A percentile compares a stretch with the other conserved stretches of the same genome.
Conservation (phyloP, 495 filamentous ascomycete genomes). For the Trichoderma virens region DNA sequence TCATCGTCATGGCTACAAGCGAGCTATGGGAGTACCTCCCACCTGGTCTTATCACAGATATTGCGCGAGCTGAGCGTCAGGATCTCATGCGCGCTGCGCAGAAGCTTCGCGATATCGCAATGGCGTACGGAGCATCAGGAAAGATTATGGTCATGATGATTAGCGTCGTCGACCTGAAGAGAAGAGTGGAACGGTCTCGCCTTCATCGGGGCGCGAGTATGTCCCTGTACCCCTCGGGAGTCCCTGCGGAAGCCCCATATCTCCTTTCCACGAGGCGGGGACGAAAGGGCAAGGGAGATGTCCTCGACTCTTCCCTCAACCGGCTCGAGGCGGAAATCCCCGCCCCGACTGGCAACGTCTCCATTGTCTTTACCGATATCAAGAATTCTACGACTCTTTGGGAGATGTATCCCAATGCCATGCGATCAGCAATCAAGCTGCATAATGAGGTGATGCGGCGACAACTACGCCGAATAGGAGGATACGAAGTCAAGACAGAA, state of each 20-base stretch:
- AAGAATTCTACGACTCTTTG: conserved; percentile 97
- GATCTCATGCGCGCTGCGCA: conserved; percentile 97
- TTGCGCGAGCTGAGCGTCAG: conserved; percentile 68
- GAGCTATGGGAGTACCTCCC: conserved; percentile 93
- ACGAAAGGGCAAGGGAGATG: conserved; percentile 59
- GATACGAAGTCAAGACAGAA: conserved; percentile 99
- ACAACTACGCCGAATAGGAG: conserved; percentile 86
- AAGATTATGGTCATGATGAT: conserved; percentile 99
- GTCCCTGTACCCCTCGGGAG: conserved; percentile 66
- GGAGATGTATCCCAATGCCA: conserved; percentile 89
- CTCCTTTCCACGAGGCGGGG: conserved; percentile 52
- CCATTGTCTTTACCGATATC: conserved; percentile 98
- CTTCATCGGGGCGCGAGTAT: conserved; percentile 64
- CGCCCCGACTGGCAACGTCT: conserved; percentile 79
- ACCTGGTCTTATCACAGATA: conserved; percentile 83
- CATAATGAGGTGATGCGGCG: conserved; percentile 95
- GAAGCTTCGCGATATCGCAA: conserved; percentile 88
- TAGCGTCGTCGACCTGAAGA: conserved; percentile 81
- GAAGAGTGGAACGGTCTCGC: conserved; percentile 61
- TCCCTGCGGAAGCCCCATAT: conserved; percentile 57
- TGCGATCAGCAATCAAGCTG: conserved; percentile 90
- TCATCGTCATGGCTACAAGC: conserved; percentile 81
- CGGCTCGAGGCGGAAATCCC: conserved; percentile 84
- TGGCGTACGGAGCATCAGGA: conserved; percentile 82
- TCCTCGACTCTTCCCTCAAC: conserved; percentile 71